Evolutionary conservation across 805 yeast genomes (phyloP), one percentile per base, ranked within the genome.

Genomic region (Clavispora fructus): DNA sequence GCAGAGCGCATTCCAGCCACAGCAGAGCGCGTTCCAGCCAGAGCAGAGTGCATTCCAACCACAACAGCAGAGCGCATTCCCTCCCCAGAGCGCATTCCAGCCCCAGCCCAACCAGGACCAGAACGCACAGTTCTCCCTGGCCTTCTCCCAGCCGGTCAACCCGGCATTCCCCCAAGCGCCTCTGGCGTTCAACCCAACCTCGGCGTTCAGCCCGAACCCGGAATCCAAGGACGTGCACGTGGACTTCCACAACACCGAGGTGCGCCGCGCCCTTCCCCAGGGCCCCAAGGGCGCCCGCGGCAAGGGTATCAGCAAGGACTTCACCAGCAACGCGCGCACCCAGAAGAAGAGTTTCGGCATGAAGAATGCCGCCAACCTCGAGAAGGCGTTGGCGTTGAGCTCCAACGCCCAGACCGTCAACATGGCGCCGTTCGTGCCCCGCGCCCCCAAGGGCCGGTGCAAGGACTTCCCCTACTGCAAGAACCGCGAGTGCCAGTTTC

Each of bases 391-490:
- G 67, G 61, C 63, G 35, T 57, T 68, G 63, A 59, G 68, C 12
- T 29, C 53, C 2, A 55, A 49, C 41, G 53, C 49, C 52, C 55
- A 51, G 49, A 52, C 48, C 14, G 60, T 64, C 16, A 67, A 51
- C 58, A 54, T 56, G 47, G 54, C 44, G 33, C 48, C 62, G 47
- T 56, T 78, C 45, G 73, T 73, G 17, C 75, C 72, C 41, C 65
- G 72, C 54, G 71, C 77, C 54, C 75, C 80, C 59, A 74, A 72
- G 57, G 84, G 83, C 25, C 79, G 94, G 60, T 86, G 95, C 61
- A 72, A 69, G 32, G 73, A 80, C 39, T 85, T 83, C 60, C 95
- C 95, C 39, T 78, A 82, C 60, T 86, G 94, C 66, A 74, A 77
- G 12, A 77, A 79, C 44, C 80, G 74, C 60, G 80, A 79, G 43